A percentile compares a stretch with the other conserved stretches of the same genome.
phyloP scores from a whole-genome alignment of 2,329 filamentous ascomycete species.

The Scedosporium minutisporum region DNA sequence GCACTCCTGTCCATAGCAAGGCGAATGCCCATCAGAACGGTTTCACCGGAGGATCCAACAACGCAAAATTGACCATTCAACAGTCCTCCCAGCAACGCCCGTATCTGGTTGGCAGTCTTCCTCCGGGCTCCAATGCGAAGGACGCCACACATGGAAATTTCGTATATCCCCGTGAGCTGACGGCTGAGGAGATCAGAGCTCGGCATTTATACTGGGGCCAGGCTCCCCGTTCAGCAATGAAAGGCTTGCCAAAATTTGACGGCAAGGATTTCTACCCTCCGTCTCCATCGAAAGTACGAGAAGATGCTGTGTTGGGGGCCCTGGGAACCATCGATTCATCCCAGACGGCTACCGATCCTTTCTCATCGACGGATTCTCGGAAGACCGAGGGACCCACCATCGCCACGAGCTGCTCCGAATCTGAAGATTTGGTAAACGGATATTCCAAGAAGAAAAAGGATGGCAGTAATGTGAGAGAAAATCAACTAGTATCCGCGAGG shows the following conservation, averaged over 20 bases:
- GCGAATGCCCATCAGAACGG: background rate
- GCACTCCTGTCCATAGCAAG: background rate
- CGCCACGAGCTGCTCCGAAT: constrained; percentile 7
- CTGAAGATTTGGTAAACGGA: background rate
- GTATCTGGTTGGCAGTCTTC: constrained; percentile 46
- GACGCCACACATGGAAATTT: constrained; percentile 37
- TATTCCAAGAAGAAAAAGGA: background rate
- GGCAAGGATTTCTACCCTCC: constrained; percentile 55
- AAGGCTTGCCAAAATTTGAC: constrained; percentile 52
- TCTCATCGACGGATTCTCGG: constrained; percentile 1
- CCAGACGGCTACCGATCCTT: constrained; percentile 6
- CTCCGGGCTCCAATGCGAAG: constrained; percentile 31
- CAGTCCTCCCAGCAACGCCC: constrained; percentile 22
- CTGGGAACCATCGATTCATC: constrained; percentile 5
- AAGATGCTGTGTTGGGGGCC: background rate
- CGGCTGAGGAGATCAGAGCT: constrained; percentile 47
- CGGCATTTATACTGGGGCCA: constrained; percentile 53
- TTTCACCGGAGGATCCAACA: background rate
- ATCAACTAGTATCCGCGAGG: background rate
- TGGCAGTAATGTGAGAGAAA: background rate
- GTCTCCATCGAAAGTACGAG: constrained; percentile 35
- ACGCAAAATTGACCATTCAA: background rate
- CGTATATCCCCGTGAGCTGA: constrained; percentile 46
- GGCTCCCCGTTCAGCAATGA: constrained; percentile 37
- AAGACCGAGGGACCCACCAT: constrained; percentile 8